These are phyloP conservation scores for Populus nigra DNA, from an alignment of 345 rosid genomes.

Conservation along the genomic window DNA sequence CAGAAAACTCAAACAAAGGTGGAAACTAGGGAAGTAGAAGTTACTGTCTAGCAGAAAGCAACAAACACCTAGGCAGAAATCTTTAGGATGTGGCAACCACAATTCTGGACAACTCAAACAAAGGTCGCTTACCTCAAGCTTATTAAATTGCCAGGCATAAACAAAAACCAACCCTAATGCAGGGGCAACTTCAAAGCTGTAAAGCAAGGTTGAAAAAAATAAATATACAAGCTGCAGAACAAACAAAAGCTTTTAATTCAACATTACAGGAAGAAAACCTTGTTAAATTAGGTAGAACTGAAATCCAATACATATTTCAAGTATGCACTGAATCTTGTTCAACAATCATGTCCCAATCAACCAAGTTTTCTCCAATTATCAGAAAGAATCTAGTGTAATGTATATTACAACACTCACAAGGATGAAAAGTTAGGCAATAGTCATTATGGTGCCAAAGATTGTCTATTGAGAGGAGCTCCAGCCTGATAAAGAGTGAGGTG, in stretches of 20 bases:
- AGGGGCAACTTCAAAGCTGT: not conserved
- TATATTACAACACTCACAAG: not conserved
- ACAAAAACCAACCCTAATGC: not conserved
- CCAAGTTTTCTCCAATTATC: not conserved
- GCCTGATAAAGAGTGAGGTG: slow-evolving; percentile 50
- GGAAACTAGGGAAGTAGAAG: not conserved
- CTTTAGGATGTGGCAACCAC: not conserved
- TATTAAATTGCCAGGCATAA: not conserved
- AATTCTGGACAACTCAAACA: not conserved
- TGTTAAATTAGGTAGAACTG: slow-evolving; percentile 2
- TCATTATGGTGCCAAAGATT: slow-evolving; percentile 17
- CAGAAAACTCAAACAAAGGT: not conserved
- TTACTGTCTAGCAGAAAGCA: not conserved
- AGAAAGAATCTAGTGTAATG: not conserved
- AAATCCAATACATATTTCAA: not conserved
- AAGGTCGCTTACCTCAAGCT: not conserved
- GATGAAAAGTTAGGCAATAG: slow-evolving; percentile 1
- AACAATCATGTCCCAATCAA: not conserved
- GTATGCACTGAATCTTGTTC: not conserved
- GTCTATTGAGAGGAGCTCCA: slow-evolving; percentile 40
- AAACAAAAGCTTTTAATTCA: not conserved
- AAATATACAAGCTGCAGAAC: not conserved
- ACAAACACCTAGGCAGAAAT: not conserved
- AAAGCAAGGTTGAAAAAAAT: not conserved
- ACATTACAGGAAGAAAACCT: not conserved